A percentile compares a stretch with the other conserved stretches of the same genome.
These are phyloP conservation scores for Sarcodon aspratus DNA, from an alignment of 768 basidiomycete genomes.

Conservation along the genomic window DNA sequence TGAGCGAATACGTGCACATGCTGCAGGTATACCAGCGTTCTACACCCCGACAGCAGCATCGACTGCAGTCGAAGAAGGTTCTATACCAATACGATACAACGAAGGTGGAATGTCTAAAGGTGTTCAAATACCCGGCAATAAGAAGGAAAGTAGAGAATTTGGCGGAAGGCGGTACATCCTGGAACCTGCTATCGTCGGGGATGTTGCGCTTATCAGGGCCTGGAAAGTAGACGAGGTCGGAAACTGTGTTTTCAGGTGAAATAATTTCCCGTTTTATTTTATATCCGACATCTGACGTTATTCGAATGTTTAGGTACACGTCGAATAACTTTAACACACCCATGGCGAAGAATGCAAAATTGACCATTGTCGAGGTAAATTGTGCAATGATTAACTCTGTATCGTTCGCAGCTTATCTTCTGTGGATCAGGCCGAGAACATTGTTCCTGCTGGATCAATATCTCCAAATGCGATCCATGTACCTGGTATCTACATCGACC, in stretches of 20 bases:
- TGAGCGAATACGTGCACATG: constrained; percentile 80
- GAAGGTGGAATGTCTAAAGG: constrained; percentile 62
- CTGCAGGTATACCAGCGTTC: constrained; percentile 90
- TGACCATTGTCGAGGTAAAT: constrained; percentile 80
- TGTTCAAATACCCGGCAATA: constrained; percentile 59
- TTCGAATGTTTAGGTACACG: constrained; percentile 43
- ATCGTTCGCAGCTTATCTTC: neutral
- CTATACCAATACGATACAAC: constrained; percentile 72
- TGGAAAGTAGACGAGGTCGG: constrained; percentile 92
- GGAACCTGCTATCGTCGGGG: constrained; percentile 70
- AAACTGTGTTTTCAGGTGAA: constrained; percentile 82
- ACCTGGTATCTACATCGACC: constrained; percentile 81
- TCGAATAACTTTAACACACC: constrained; percentile 80
- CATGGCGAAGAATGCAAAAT: constrained; percentile 83
- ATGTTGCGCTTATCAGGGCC: constrained; percentile 78
- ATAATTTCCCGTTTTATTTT: neutral
- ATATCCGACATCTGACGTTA: neutral
- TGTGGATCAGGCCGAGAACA: constrained; percentile 65
- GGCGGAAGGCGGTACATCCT: constrained; percentile 73
- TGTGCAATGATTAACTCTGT: neutral
- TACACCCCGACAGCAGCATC: constrained; percentile 84
- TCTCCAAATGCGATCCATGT: constrained; percentile 77
- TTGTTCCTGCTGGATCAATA: constrained; percentile 74
- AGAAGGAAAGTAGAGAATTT: constrained; percentile 69
- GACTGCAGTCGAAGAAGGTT: constrained; percentile 72